Evolutionary conservation across 2,329 filamentous ascomycete species (phyloP).

Genomic region (Raffaelea arxii): DNA sequence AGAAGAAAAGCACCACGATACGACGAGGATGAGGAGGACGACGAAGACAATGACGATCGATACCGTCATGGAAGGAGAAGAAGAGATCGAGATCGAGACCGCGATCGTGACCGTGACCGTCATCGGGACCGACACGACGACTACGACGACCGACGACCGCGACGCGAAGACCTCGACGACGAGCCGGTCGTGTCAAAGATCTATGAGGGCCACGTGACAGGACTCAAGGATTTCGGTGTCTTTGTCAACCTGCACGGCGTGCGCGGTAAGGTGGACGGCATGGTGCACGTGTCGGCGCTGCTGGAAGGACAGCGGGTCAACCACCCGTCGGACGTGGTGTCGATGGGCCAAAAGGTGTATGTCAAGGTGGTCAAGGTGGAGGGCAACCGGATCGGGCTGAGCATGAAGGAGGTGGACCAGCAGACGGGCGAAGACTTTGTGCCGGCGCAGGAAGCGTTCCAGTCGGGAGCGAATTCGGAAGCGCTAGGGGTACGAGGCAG

Average conservation of each 20-base stretch:
- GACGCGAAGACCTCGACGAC: conserved; percentile 70
- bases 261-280: conserved; percentile 77
- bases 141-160: conserved; percentile 32
- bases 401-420: conserved; percentile 97
- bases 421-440: conserved; percentile 73
- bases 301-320: conserved; percentile 77
- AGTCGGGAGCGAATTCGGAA: conserved; percentile 85
- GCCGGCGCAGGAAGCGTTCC: conserved; percentile 66
- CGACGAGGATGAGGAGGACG: conserved; percentile 22
- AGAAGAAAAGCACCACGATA: conserved; percentile 20
- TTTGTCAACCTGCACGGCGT: conserved; percentile 91
- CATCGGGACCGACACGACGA: conserved; percentile 23
- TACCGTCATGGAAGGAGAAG: conserved; percentile 28
- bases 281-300: conserved; percentile 90
- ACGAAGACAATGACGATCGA: conserved; percentile 5
- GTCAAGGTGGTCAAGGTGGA: conserved; percentile 89
- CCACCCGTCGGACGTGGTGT: conserved; percentile 80
- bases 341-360: conserved; percentile 73
- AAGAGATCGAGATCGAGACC: conserved; percentile 25
- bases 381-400: conserved; percentile 70
- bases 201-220: conserved; percentile 83
- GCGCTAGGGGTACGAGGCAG: conserved; percentile 58
- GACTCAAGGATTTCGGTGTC: conserved; percentile 88
- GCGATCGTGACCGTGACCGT: conserved; percentile 29
- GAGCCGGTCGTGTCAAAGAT: conserved; percentile 73